A percentile compares a stretch with the other conserved stretches of the same genome.
These are phyloP conservation scores for Castanopsis chinensis DNA, from an alignment of 306 rosid genomes.

Conservation along the genomic window DNA sequence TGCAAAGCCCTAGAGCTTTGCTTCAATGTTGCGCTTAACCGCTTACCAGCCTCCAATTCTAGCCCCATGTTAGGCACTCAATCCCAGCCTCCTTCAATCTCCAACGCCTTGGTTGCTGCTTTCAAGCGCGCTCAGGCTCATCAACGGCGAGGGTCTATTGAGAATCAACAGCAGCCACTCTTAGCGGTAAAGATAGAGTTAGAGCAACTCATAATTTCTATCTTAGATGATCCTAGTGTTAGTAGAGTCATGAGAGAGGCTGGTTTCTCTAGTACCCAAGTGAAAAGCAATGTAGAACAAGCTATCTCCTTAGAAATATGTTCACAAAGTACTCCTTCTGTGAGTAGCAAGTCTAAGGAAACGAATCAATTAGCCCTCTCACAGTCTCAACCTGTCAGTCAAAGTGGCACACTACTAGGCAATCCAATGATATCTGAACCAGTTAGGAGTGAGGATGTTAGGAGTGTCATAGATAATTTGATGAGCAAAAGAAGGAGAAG, in stretches of 20 bases:
- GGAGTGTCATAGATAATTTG: slow-evolving; percentile 52
- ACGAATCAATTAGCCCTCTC: slow-evolving; percentile 22
- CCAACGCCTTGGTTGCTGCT: slow-evolving; percentile 96
- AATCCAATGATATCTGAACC: slow-evolving; percentile 37
- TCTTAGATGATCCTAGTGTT: slow-evolving; percentile 93
- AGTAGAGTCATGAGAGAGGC: slow-evolving; percentile 97
- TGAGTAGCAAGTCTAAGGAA: slow-evolving; percentile 49
- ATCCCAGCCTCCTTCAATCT: slow-evolving; percentile 65
- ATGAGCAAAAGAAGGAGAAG: slow-evolving; percentile 48
- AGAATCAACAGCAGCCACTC: slow-evolving; percentile 89
- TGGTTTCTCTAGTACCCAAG: slow-evolving; percentile 77
- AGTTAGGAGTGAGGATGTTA: slow-evolving; percentile 56
- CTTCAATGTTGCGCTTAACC: slow-evolving; percentile 92
- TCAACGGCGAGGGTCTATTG: slow-evolving; percentile 91
- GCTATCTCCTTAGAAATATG: slow-evolving; percentile 73
- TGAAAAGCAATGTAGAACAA: slow-evolving; percentile 86
- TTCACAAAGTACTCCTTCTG: slow-evolving; percentile 39
- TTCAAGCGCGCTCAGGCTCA: slow-evolving; percentile 97
- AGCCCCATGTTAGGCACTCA: slow-evolving; percentile 69
- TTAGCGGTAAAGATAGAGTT: slow-evolving; percentile 80
- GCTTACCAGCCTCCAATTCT: slow-evolving; percentile 76
- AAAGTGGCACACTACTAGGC: slow-evolving; percentile 2
- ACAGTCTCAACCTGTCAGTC: slow-evolving; percentile 13
- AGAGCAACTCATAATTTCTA: slow-evolving; percentile 84
- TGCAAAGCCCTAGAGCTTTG: slow-evolving; percentile 98